Conservation (phyloP, 257 asterid species). For the Phtheirospermum japonicum region DNA sequence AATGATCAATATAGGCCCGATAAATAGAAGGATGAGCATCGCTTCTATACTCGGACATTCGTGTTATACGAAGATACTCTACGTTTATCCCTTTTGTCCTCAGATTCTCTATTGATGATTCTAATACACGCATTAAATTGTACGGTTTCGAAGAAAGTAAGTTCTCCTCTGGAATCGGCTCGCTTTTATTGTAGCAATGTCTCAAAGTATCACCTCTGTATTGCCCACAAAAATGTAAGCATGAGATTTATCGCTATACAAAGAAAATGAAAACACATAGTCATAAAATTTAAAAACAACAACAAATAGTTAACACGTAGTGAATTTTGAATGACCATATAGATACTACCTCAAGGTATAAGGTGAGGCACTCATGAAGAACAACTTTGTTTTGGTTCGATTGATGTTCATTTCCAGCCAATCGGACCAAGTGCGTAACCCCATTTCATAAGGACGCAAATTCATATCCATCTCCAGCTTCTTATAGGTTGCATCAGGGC, state of each 20-base stretch:
- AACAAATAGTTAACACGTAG: too few species aligned
- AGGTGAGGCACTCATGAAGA: conserved; percentile 57
- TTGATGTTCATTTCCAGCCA: conserved; percentile 62
- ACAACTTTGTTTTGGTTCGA: conserved; percentile 42
- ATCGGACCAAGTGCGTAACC: conserved; percentile 55
- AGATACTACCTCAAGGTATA: conserved; percentile 33
- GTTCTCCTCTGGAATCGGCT: conserved; percentile 38
- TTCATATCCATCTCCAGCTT: conserved; percentile 33
- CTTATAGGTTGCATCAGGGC: conserved; percentile 44
- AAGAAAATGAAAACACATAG: too few species aligned
- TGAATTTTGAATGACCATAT: too few species aligned
- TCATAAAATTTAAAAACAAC: too few species aligned
- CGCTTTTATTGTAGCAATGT: conserved; percentile 47
- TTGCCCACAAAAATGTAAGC: background rate
- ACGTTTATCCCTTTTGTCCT: conserved; percentile 35
- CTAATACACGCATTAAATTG: conserved; percentile 40
- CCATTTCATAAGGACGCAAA: conserved; percentile 43
- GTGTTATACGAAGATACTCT: conserved; percentile 50
- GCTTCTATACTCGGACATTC: conserved; percentile 47
- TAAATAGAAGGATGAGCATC: conserved; percentile 60
- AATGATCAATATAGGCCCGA: conserved; percentile 32
- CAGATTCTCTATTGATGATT: conserved; percentile 33
- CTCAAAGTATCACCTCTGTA: conserved; percentile 45
- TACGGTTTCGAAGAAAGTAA: conserved; percentile 30
- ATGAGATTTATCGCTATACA: too few species aligned